A percentile compares a stretch with the other conserved stretches of the same genome.
Conservation (phyloP, 2,329 filamentous ascomycete species). For the Talaromyces sp. region DNA sequence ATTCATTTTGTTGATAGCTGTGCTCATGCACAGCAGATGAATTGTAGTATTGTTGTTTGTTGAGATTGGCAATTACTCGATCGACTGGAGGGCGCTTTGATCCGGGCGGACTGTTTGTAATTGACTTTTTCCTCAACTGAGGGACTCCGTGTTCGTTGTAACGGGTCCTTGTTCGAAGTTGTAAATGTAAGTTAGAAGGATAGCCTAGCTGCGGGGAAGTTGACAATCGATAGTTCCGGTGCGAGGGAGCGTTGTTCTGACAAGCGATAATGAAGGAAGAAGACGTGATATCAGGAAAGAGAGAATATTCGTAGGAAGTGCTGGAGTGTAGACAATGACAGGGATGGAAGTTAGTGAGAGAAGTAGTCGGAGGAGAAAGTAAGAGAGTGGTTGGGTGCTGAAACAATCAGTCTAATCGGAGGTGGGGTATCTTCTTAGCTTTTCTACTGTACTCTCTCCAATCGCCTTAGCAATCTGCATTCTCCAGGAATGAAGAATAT, state of each 20-base stretch:
- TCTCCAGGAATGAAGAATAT: not conserved
- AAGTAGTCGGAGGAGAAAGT: not conserved
- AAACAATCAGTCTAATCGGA: conserved; percentile 3
- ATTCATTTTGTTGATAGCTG: conserved; percentile 62
- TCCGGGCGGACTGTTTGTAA: not conserved
- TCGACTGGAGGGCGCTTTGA: not conserved
- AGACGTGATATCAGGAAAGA: not conserved
- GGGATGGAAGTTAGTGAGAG: not conserved
- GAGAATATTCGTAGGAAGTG: not conserved
- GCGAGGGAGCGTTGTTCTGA: not conserved
- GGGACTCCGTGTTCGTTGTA: not conserved
- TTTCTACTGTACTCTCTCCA: not conserved
- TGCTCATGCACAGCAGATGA: conserved; percentile 11
- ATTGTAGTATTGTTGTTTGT: not conserved
- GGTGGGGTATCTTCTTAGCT: not conserved
- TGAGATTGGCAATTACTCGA: not conserved
- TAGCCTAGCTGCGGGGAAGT: not conserved
- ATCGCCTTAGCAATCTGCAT: not conserved
- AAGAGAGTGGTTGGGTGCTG: not conserved
- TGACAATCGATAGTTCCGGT: not conserved
- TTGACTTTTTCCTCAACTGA: not conserved
- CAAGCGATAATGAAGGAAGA: not conserved
- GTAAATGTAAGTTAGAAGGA: not conserved
- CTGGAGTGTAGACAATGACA: not conserved
- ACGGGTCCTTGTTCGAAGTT: not conserved